Percentiles rank a stretch among this genome's conserved stretches.
Conservation (phyloP, 129 eudicot species). For the carrot (Daucus carota) region DH1_v3.0 NC_030386.2:12368001-12368500, state of each 20-base stretch:
- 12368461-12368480: too few relatives aligned
- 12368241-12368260: background rate
- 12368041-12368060: background rate
- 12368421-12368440: too few relatives aligned
- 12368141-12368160: background rate
- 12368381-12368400: too few relatives aligned
- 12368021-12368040: background rate
- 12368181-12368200: background rate
- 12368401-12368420: too few relatives aligned
- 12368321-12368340: background rate
- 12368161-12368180: background rate
- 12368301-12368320: background rate
- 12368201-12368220: background rate
- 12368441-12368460: too few relatives aligned
- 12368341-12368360: background rate
- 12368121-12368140: background rate
- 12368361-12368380: too few relatives aligned
- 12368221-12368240: too few relatives aligned
- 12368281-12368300: background rate
- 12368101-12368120: background rate
- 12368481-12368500: too few relatives aligned
- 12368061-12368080: background rate
- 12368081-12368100: background rate
- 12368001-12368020: background rate
- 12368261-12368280: background rate